Evolutionary conservation across 2,329 filamentous ascomycete genomes (phyloP).

Genomic region (Aspergillus floridensis): DNA sequence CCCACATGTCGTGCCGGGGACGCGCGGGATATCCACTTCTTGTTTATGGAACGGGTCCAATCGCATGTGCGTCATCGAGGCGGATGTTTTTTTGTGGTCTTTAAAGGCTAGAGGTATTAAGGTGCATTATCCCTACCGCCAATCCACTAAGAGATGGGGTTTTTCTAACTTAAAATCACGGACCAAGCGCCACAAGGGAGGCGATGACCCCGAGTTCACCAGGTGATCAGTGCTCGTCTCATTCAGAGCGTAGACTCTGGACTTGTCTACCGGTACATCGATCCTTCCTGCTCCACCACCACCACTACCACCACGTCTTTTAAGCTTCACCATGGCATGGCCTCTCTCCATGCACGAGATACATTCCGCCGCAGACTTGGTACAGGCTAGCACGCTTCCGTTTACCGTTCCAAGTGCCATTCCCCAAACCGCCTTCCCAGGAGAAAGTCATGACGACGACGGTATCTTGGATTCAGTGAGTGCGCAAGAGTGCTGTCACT

Average conservation of each 20-base stretch:
- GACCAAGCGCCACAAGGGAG: background rate
- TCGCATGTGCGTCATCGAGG: background rate
- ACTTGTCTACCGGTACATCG: background rate
- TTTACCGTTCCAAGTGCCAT: background rate
- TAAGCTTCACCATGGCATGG: background rate
- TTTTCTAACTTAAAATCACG: background rate
- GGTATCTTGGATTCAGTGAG: background rate
- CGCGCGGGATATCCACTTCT: background rate
- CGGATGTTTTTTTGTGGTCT: background rate
- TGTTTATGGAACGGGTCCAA: background rate
- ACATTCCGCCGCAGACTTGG: background rate
- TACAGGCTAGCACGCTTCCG: background rate
- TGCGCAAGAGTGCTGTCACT: background rate
- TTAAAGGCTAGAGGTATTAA: background rate
- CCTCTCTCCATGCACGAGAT: background rate
- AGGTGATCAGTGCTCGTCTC: background rate
- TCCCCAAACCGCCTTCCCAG: background rate
- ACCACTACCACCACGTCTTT: background rate
- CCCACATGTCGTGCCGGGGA: background rate
- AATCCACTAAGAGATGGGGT: background rate
- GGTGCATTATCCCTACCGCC: background rate
- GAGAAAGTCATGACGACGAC: background rate
- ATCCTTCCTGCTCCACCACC: background rate
- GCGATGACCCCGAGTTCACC: background rate
- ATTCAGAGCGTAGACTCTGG: background rate